These are phyloP conservation scores for Gillenia trifoliata DNA, from an alignment of 306 rosid species.

Conservation along the genomic window DNA sequence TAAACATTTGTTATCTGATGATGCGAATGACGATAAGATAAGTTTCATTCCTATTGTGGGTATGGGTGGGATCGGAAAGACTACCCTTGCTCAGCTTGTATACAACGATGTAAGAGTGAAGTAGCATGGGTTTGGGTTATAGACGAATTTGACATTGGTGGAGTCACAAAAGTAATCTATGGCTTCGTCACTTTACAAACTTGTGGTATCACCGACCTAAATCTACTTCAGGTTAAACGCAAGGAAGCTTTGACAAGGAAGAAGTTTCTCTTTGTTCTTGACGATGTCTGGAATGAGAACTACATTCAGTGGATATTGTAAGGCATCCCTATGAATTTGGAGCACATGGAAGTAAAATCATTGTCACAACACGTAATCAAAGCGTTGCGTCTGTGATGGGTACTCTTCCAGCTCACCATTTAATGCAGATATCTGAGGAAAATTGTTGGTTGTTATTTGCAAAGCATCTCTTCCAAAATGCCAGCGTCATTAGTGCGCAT, in stretches of 20 bases:
- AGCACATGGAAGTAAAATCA: slow-evolving; percentile 1
- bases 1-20: not conserved
- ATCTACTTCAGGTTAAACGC: not conserved
- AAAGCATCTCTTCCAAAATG: not conserved
- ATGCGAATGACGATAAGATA: not conserved
- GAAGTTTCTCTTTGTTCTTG: not conserved
- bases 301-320: not conserved
- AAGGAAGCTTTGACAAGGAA: not conserved
- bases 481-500: not conserved
- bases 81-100: not conserved
- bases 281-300: slow-evolving; percentile 7
- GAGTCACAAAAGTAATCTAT: not conserved
- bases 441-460: slow-evolving; percentile 3
- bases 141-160: not conserved
- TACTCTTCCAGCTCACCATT: not conserved
- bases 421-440: not conserved
- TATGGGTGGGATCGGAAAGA: not conserved
- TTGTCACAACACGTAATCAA: slow-evolving; percentile 6
- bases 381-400: not conserved
- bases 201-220: not conserved
- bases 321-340: not conserved
- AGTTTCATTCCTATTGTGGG: not conserved
- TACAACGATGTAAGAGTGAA: not conserved
- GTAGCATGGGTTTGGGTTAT: not conserved
- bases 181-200: not conserved